Conservation (phyloP, 129 eudicot species). For the Flaveria robusta region DNA sequence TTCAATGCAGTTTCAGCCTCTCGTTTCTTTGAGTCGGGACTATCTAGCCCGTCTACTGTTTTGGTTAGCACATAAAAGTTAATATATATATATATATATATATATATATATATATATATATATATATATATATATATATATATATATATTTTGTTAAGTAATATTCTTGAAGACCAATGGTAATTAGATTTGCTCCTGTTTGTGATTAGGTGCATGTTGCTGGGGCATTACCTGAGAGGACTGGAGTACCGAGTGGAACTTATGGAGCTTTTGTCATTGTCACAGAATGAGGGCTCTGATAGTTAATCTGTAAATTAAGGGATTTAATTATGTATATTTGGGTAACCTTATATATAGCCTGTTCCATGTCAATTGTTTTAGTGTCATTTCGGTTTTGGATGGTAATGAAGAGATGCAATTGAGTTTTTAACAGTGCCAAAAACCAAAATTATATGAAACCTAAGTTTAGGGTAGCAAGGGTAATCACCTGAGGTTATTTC, state of each 20-base stretch:
- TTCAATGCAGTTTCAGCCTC: constrained; percentile 86
- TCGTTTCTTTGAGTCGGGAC: constrained; percentile 76
- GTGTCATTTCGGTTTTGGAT: constrained; percentile 2
- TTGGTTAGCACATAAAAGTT: constrained; percentile 48
- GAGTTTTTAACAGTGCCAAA: neutral
- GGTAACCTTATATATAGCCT: neutral
- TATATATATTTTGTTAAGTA: no score
- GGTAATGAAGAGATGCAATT: neutral
- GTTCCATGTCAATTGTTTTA: neutral
- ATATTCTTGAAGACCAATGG: neutral
- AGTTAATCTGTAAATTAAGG: constrained; percentile 43
- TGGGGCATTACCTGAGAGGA: constrained; percentile 91
- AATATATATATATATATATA: no score
- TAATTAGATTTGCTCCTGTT: neutral
- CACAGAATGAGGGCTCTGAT: constrained; percentile 44
- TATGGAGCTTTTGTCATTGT: constrained; percentile 64
- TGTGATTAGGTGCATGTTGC: constrained; percentile 79
- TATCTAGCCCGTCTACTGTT: constrained; percentile 91
- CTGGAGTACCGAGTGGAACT: constrained; percentile 82
- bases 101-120: no score
- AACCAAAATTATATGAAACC: neutral
- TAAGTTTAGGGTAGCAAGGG: neutral
- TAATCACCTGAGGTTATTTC: neutral
- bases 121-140: no score
- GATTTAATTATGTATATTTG: neutral